Conservation (phyloP, 495 filamentous ascomycete species). For the Aspergillus conjunctus region DNA sequence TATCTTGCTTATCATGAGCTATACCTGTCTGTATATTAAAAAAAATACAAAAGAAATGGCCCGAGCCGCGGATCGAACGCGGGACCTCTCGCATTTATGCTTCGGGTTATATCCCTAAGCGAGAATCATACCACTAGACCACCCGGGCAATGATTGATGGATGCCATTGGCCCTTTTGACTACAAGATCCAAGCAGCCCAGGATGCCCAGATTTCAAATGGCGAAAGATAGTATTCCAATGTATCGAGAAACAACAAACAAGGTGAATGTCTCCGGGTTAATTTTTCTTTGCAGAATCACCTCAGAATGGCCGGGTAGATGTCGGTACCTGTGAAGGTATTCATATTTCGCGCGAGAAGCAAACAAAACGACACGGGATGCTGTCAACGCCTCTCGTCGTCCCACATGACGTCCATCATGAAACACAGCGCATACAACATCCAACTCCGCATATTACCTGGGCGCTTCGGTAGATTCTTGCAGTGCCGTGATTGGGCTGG, state of each 20-base stretch:
- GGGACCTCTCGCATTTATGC: slow-evolving; percentile 40
- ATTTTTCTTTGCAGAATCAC: background rate
- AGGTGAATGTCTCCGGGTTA: background rate
- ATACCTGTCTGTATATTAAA: background rate
- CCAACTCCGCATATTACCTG: slow-evolving; percentile 12
- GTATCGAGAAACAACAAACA: background rate
- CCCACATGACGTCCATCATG: slow-evolving; percentile 3
- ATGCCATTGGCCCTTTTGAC: background rate
- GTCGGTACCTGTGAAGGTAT: background rate
- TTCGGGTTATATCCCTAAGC: slow-evolving; percentile 41
- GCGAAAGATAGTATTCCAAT: background rate
- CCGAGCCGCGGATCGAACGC: slow-evolving; percentile 41
- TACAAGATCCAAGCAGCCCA: background rate
- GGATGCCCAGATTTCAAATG: too few relatives aligned
- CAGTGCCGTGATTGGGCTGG: slow-evolving; percentile 6
- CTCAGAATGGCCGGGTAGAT: background rate
- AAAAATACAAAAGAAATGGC: slow-evolving; percentile 22
- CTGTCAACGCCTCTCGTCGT: slow-evolving; percentile 13
- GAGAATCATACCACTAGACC: slow-evolving; percentile 52
- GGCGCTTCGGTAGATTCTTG: slow-evolving; percentile 13
- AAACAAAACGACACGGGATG: slow-evolving; percentile 4
- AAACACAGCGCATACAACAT: slow-evolving; percentile 10
- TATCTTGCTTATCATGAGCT: background rate
- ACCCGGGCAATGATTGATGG: slow-evolving; percentile 28
- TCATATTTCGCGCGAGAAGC: background rate